Conservation (phyloP, 495 filamentous ascomycete genomes). For the Trichoderma erinaceum region DNA sequence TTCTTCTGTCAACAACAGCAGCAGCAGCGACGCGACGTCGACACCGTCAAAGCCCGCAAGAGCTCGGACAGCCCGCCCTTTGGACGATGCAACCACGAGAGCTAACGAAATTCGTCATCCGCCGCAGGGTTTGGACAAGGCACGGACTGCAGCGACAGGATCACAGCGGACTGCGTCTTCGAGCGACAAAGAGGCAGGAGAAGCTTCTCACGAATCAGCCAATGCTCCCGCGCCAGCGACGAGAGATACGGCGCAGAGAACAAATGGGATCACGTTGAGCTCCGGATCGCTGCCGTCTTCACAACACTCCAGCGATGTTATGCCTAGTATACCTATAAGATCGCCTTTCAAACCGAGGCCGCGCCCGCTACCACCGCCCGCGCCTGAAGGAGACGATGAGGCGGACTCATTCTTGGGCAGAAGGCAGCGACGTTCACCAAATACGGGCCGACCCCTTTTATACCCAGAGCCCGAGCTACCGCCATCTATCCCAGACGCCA, state of each 20-base stretch:
- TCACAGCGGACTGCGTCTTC: conserved; percentile 23
- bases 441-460: conserved; percentile 33
- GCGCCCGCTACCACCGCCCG: conserved; percentile 35
- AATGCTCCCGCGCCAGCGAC: conserved; percentile 22
- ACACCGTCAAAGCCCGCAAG: conserved; percentile 5
- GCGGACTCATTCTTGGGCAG: conserved; percentile 29
- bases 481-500: conserved; percentile 47
- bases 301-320: conserved; percentile 22
- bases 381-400: conserved; percentile 38
- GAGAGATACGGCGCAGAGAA: conserved; percentile 20
- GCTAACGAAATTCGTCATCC: conserved; percentile 59
- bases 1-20: conserved; percentile 29
- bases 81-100: conserved; percentile 61
- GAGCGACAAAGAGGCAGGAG: conserved; percentile 15
- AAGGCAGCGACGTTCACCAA: conserved; percentile 30
- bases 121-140: conserved; percentile 47
- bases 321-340: conserved; percentile 24
- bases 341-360: conserved; percentile 31
- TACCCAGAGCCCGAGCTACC: conserved; percentile 60
- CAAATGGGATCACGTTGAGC: conserved; percentile 33
- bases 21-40: conserved; percentile 19
- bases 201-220: conserved; percentile 19
- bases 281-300: conserved; percentile 35
- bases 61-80: conserved; percentile 36
- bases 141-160: conserved; percentile 37